Base-by-base conservation (phyloP, 2,329 filamentous ascomycete genomes). In the Aaosphaeria pasadenensis region DNA sequence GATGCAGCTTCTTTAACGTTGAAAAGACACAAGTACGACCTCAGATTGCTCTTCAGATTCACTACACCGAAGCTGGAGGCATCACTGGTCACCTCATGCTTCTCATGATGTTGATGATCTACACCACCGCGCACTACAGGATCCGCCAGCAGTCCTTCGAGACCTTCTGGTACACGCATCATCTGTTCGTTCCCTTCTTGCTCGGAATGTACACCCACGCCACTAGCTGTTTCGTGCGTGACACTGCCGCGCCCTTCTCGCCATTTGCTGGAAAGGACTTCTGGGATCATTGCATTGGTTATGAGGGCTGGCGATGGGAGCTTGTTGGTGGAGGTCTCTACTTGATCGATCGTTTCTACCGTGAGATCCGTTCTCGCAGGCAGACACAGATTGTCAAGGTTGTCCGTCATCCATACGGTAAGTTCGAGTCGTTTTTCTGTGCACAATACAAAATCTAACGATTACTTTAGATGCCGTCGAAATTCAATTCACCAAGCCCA, bases 111-210 rank as follows among this genome's bases (percentile, higher is more conserved):
- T 76, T 99, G 54, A 75, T 99, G 54, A 99, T 99, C 80, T 99
- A 95, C 74, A 99, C 94, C 1, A 96, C 91, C 0, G 88, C 94
- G 3, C 94, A 99, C 67, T 82, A 87, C 61, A 88, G 89, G 57
- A 97, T 99, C 56, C 88, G 94, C 46, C 92, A 97, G 69, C 94
- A 99, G 69, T 95, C 90, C 0, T 99, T 91, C 66, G 94, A 99
- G 74, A 95, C 92, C 0, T 99, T 99, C 70, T 99, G 94, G 94
- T 99, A 99, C 74, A 96, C 91, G 0, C 94, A 99, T 72, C 94
- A 99, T 64, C 82, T 99, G n/a, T 97, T 97, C 64, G 88, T 99
- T 51, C 92, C 94, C 1, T 99, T 99, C 72, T 74, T 97, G 64
- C 79, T 99, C 40, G 92, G 83, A 41, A 84, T 99, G 58, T 99